Percentiles rank a stretch among this genome's conserved stretches.
phyloP scores from a whole-genome alignment of 2,329 filamentous ascomycete species.

The Dothideomycetidae sp. region DNA sequence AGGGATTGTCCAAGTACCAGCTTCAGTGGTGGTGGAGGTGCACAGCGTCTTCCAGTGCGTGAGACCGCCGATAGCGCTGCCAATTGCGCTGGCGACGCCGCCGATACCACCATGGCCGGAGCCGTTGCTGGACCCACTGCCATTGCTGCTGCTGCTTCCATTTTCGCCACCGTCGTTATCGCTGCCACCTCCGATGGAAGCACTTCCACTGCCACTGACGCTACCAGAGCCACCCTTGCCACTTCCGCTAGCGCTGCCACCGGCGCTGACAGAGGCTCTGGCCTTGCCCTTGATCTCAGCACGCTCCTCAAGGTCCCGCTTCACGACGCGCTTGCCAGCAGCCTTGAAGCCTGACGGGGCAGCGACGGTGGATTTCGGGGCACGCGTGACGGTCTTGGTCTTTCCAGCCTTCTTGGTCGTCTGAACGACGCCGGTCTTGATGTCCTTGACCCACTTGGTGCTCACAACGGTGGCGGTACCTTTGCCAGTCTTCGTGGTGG shows the following conservation, averaged over 20 bases:
- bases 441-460: neutral
- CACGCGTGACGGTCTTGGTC: slow-evolving; percentile 3
- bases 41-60: neutral
- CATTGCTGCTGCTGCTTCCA: neutral
- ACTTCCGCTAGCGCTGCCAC: neutral
- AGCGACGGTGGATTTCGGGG: slow-evolving; percentile 2
- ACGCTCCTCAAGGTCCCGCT: neutral
- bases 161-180: neutral
- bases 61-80: neutral
- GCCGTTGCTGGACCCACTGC: neutral
- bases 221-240: neutral
- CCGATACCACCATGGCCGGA: neutral
- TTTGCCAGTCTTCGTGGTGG: neutral
- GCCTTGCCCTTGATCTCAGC: slow-evolving; percentile 1
- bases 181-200: neutral
- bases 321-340: neutral
- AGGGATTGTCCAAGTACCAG: slow-evolving; percentile 2
- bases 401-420: neutral
- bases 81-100: neutral
- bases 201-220: neutral
- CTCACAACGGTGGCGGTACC: neutral
- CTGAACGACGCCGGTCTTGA: neutral
- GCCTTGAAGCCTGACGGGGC: slow-evolving; percentile 4
- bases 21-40: slow-evolving; percentile 1
- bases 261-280: slow-evolving; percentile 1